A percentile compares a stretch with the other conserved stretches of the same genome.
These are phyloP conservation scores for Candida sp. DNA, from an alignment of 1,139 yeast species.

Conservation along the genomic window DNA sequence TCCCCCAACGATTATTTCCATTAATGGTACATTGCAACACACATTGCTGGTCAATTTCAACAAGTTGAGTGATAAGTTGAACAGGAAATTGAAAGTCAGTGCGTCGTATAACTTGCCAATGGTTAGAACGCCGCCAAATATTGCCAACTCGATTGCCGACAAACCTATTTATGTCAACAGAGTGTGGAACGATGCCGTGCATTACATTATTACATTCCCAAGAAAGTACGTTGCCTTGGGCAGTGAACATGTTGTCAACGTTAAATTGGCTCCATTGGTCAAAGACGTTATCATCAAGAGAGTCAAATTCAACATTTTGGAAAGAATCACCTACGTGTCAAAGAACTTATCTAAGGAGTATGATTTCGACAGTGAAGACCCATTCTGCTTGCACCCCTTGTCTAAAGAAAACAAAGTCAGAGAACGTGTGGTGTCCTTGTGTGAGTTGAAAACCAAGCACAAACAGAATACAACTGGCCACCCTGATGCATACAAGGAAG, in stretches of 20 bases:
- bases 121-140: constrained; percentile 83
- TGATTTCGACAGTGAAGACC: constrained; percentile 59
- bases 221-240: constrained; percentile 77
- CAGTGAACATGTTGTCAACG: constrained; percentile 59
- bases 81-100: constrained; percentile 32
- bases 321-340: constrained; percentile 70
- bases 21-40: constrained; percentile 53
- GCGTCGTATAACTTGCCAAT: constrained; percentile 50
- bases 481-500: constrained; percentile 52
- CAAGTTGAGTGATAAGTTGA: constrained; percentile 40
- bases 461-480: constrained; percentile 33
- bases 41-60: constrained; percentile 32
- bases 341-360: constrained; percentile 57
- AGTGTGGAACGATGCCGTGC: constrained; percentile 80
- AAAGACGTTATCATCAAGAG: constrained; percentile 73
- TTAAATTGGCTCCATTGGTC: constrained; percentile 75
- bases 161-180: constrained; percentile 85
- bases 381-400: constrained; percentile 27
- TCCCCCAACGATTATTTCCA: constrained; percentile 71
- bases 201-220: constrained; percentile 80
- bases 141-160: constrained; percentile 71
- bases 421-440: constrained; percentile 59
- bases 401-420: constrained; percentile 33
- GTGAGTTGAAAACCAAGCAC: constrained; percentile 64
- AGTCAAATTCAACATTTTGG: constrained; percentile 72